Conservation (phyloP, 73 alveolate species). For the Paramecium octaurelia region DNA sequence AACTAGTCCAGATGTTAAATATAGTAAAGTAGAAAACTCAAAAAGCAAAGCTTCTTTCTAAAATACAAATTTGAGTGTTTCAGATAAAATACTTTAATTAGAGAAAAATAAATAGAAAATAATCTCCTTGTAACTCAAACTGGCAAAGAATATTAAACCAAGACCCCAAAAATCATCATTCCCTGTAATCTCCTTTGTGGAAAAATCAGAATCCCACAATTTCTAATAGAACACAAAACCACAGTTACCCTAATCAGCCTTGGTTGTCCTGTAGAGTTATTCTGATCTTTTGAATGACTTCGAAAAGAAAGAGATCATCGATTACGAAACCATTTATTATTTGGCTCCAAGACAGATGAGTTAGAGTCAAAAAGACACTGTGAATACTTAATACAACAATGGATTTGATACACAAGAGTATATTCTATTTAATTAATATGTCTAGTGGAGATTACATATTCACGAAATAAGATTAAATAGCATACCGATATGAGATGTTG, state of each 20-base stretch:
- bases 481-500: conserved; percentile 86
- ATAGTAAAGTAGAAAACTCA: neutral
- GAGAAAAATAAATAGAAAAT: neutral
- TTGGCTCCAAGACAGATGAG: neutral
- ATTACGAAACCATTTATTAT: conserved; percentile 44
- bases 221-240: neutral
- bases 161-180: neutral
- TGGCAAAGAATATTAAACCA: neutral
- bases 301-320: conserved; percentile 55
- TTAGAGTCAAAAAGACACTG: neutral
- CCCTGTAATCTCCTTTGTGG: neutral
- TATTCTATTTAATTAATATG: neutral
- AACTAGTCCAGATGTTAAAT: neutral
- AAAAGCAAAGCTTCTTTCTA: neutral
- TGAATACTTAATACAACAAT: conserved; percentile 42
- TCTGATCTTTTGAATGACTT: neutral
- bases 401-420: conserved; percentile 86
- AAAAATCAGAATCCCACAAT: neutral
- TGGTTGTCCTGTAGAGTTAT: neutral
- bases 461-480: conserved; percentile 76
- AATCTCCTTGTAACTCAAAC: neutral
- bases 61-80: neutral
- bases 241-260: neutral
- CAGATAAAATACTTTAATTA: neutral
- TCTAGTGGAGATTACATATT: conserved; percentile 80